A percentile compares a stretch with the other conserved stretches of the same genome.
Conservation (phyloP, 345 rosid genomes). For the Pseudoturritis turrita region DNA sequence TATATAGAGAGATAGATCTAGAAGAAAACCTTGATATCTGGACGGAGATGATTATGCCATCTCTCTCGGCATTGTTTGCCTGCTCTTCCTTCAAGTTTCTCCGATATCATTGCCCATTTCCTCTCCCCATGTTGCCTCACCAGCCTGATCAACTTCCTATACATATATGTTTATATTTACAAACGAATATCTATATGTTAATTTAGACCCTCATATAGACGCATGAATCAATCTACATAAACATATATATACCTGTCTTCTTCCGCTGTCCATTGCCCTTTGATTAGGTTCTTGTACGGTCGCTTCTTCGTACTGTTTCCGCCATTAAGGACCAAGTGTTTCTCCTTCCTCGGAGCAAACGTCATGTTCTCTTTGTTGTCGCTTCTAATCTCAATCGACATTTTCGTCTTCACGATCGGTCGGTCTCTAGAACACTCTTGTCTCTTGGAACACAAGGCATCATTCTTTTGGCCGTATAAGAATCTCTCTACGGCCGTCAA, state of each 20-base stretch:
- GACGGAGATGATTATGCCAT: constrained; percentile 97
- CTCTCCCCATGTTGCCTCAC: constrained; percentile 80
- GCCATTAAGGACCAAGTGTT: constrained; percentile 16
- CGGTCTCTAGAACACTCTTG: constrained; percentile 22
- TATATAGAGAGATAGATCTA: background rate
- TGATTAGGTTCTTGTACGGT: constrained; percentile 51
- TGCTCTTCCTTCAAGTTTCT: constrained; percentile 68
- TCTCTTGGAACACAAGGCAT: constrained; percentile 20
- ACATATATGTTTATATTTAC: background rate
- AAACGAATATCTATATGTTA: background rate
- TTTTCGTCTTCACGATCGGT: constrained; percentile 14
- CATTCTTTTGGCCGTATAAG: constrained; percentile 45
- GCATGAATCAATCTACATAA: background rate
- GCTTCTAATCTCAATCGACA: constrained; percentile 5
- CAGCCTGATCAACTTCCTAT: constrained; percentile 66
- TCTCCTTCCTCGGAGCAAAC: constrained; percentile 27
- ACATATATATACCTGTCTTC: constrained; percentile 64
- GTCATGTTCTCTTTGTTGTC: constrained; percentile 37
- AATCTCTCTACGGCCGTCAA: constrained; percentile 81
- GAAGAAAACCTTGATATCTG: constrained; percentile 75
- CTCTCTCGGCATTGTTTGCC: constrained; percentile 98
- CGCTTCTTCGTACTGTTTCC: constrained; percentile 45
- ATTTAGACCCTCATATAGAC: background rate
- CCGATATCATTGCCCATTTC: constrained; percentile 92
- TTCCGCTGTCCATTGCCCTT: constrained; percentile 96